These are phyloP conservation scores for Candida methanosorbosa DNA, from an alignment of 805 yeast species.

Conservation along the genomic window DNA sequence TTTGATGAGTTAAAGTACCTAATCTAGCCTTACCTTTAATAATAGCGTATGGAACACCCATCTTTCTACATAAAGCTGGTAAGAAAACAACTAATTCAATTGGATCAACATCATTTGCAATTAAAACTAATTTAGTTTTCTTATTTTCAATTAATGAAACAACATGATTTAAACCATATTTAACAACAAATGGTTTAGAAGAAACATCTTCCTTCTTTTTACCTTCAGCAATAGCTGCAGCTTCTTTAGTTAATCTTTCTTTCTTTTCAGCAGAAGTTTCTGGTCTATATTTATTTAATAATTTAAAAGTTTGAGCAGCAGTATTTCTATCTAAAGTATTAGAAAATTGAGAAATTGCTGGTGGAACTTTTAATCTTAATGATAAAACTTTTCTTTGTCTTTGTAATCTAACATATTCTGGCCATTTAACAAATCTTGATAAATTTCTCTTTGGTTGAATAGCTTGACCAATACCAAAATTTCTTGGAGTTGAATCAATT, in stretches of 20 bases:
- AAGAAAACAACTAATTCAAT: constrained; percentile 91
- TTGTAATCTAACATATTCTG: constrained; percentile 92
- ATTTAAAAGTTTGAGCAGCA: constrained; percentile 90
- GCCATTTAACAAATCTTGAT: constrained; percentile 95
- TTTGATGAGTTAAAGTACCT: constrained; percentile 92
- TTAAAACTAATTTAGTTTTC: constrained; percentile 91
- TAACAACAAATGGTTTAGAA: constrained; percentile 89
- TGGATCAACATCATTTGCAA: constrained; percentile 98
- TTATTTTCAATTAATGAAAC: constrained; percentile 92
- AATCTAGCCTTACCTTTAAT: constrained; percentile 96
- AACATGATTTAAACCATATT: constrained; percentile 98
- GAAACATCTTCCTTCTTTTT: constrained; percentile 93
- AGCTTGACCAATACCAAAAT: constrained; percentile 91
- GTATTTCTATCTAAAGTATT: constrained; percentile 95
- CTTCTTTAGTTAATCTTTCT: constrained; percentile 96
- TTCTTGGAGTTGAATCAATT: constrained; percentile 78
- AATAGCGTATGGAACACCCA: constrained; percentile 97
- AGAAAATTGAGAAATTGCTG: constrained; percentile 92
- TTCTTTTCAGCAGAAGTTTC: constrained; percentile 94
- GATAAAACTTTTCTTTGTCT: constrained; percentile 94
- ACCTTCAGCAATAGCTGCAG: constrained; percentile 96
- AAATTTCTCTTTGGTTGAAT: constrained; percentile 91
- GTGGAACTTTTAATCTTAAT: constrained; percentile 95
- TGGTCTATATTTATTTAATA: constrained; percentile 97
- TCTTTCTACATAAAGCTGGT: constrained; percentile 96